A percentile compares a stretch with the other conserved stretches of the same genome.
Conservation (phyloP, 2,329 filamentous ascomycete species). For the Raffaelea albimanens region DNA sequence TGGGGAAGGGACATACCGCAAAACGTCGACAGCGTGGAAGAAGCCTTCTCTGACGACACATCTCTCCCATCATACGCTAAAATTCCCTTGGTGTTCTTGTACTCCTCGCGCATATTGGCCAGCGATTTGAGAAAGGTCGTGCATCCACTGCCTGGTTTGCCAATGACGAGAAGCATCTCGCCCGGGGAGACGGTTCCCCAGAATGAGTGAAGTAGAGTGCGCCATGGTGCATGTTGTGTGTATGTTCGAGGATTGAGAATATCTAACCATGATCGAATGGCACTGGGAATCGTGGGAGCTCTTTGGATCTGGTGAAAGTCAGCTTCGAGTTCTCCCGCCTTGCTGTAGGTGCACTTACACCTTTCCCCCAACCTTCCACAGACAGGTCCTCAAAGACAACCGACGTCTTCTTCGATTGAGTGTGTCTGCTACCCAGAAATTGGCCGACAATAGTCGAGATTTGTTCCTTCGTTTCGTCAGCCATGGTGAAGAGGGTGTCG, state of each 20-base stretch:
- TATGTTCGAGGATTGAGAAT: neutral
- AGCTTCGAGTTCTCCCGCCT: too few species aligned
- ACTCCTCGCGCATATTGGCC: slow-evolving; percentile 58
- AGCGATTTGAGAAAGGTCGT: slow-evolving; percentile 51
- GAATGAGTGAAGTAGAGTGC: neutral
- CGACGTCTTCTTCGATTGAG: neutral
- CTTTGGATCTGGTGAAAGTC: neutral
- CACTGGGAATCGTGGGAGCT: neutral
- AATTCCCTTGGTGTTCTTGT: slow-evolving; percentile 53
- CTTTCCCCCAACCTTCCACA: neutral
- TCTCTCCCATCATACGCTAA: slow-evolving; percentile 50
- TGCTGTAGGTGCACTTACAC: neutral
- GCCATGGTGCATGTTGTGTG: neutral
- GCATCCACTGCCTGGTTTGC: slow-evolving; percentile 47
- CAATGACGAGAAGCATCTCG: slow-evolving; percentile 47
- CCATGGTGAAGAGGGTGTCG: too few species aligned
- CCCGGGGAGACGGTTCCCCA: slow-evolving; percentile 31
- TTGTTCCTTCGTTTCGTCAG: too few species aligned
- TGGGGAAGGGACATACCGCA: neutral
- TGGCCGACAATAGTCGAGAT: neutral
- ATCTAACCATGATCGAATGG: neutral
- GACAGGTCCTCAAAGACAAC: neutral
- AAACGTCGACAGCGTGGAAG: slow-evolving; percentile 37
- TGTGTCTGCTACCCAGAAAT: neutral
- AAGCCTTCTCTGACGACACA: slow-evolving; percentile 31